These are phyloP conservation scores for Jacaranda copaia DNA, from an alignment of 257 asterid genomes.

Conservation along the genomic window DNA sequence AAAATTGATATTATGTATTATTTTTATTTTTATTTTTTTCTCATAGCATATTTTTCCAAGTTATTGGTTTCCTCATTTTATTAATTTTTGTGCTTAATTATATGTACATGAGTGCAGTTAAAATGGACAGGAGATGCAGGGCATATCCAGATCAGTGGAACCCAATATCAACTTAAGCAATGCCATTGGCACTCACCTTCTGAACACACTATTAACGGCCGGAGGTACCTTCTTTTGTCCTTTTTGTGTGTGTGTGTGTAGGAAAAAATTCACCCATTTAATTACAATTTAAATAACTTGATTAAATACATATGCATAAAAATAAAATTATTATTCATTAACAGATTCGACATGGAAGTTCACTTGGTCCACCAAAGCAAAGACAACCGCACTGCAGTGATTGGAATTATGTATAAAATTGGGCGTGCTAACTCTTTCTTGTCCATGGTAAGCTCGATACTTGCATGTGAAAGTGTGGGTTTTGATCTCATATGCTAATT, in stretches of 20 bases:
- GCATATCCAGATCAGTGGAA: conserved; percentile 54
- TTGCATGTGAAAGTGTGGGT: too few species aligned
- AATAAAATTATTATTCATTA: neutral
- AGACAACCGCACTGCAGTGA: conserved; percentile 55
- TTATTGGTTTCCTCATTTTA: neutral
- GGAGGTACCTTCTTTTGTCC: conserved; percentile 40
- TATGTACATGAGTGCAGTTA: conserved; percentile 44
- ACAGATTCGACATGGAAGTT: conserved; percentile 63
- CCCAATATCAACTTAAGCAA: conserved; percentile 51
- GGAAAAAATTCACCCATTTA: neutral
- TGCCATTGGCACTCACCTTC: conserved; percentile 83
- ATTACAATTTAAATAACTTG: neutral
- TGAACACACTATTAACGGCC: conserved; percentile 68
- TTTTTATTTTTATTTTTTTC: neutral
- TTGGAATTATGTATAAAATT: conserved; percentile 57
- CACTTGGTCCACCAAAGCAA: conserved; percentile 64
- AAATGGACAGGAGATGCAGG: conserved; percentile 62
- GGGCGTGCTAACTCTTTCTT: conserved; percentile 62
- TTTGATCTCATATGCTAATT: too few species aligned
- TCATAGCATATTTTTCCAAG: neutral
- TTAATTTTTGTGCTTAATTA: neutral
- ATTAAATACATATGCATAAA: neutral
- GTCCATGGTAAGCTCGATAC: conserved; percentile 46
- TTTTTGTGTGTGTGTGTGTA: neutral
- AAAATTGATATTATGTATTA: too few species aligned